A percentile compares a stretch with the other conserved stretches of the same genome.
Evolutionary conservation across 306 rosid species (phyloP).

Genomic region (Medicago ruthenica): DNA sequence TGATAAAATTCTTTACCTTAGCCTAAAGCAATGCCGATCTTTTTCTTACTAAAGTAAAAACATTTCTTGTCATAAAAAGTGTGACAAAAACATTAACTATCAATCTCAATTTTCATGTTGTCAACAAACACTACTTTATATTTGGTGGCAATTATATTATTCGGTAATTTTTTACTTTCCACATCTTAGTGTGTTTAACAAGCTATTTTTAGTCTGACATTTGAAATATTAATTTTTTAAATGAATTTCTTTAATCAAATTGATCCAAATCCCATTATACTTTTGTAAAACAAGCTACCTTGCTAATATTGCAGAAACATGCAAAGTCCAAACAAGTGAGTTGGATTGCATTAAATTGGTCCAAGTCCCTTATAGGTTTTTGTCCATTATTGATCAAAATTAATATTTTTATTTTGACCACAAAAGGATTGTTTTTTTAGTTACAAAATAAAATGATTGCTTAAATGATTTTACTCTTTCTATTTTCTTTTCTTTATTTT

Average conservation of each 20-base stretch:
- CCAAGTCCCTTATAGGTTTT: neutral
- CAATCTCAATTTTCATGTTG: constrained; percentile 24
- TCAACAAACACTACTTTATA: neutral
- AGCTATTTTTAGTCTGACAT: neutral
- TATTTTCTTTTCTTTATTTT: too few species aligned
- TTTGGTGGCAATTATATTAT: constrained; percentile 4
- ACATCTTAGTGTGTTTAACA: constrained; percentile 7
- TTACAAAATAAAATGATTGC: neutral
- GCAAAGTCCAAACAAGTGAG: constrained; percentile 36
- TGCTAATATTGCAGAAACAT: constrained; percentile 32
- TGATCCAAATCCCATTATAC: too few species aligned
- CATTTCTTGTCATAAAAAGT: neutral
- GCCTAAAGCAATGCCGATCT: constrained; percentile 5
- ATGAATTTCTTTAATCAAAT: too few species aligned
- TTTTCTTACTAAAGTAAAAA: neutral
- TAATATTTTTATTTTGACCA: neutral
- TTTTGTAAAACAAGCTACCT: constrained; percentile 1
- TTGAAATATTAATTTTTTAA: neutral
- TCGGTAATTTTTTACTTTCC: neutral
- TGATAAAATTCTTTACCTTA: constrained; percentile 28
- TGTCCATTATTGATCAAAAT: neutral
- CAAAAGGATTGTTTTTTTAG: neutral
- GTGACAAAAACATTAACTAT: neutral
- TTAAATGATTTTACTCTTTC: too few species aligned
- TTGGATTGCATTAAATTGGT: constrained; percentile 24